A percentile compares a stretch with the other conserved stretches of the same genome.
Evolutionary conservation across 2,329 filamentous ascomycete genomes (phyloP).

Genomic region (Westerdykella ornata): DNA sequence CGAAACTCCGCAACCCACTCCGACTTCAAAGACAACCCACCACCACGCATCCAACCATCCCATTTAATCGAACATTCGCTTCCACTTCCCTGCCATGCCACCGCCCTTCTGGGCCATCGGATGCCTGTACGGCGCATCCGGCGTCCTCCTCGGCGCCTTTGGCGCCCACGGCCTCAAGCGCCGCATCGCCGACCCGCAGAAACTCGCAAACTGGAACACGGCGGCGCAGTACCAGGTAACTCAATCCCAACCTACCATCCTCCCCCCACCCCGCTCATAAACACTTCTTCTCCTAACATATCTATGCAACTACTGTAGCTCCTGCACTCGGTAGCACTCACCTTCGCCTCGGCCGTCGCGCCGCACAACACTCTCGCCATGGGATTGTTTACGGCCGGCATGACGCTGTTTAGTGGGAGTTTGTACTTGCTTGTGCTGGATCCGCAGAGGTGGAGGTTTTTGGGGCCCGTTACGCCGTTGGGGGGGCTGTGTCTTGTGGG

Average conservation of each 20-base stretch:
- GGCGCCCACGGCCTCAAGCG: conserved; percentile 62
- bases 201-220: conserved; percentile 56
- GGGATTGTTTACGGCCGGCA: conserved; percentile 56
- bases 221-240: conserved; percentile 61
- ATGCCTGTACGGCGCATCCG: conserved; percentile 55
- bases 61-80: not conserved
- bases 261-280: no score
- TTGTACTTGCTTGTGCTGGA: conserved; percentile 60
- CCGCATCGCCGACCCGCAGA: conserved; percentile 52
- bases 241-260: not conserved
- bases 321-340: conserved; percentile 55
- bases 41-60: not conserved
- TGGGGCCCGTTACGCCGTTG: conserved; percentile 60
- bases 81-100: conserved; percentile 19
- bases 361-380: conserved; percentile 53
- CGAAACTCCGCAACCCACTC: conserved; percentile 11
- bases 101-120: conserved; percentile 54
- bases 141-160: conserved; percentile 59
- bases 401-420: conserved; percentile 60
- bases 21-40: conserved; percentile 1
- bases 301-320: conserved; percentile 45
- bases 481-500: conserved; percentile 59
- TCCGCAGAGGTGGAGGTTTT: conserved; percentile 51
- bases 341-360: conserved; percentile 48
- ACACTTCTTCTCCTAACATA: not conserved